These are phyloP conservation scores for Scutellaria barbata DNA, from an alignment of 257 asterid species.

Conservation along the genomic window DNA sequence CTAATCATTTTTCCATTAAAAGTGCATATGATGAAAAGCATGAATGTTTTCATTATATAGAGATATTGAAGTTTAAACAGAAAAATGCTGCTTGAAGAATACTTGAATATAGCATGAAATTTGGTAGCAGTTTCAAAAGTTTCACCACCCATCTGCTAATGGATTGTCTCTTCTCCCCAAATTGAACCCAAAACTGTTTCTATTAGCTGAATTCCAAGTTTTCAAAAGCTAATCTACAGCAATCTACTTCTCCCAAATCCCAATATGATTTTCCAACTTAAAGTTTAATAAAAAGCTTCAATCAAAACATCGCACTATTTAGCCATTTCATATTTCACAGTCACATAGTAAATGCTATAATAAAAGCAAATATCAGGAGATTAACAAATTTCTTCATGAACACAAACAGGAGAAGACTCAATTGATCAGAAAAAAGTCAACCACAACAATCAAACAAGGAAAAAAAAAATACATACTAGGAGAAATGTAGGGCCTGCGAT, in stretches of 20 bases:
- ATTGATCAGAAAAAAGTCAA: conserved; percentile 31
- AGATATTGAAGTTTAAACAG: background rate
- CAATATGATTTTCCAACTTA: background rate
- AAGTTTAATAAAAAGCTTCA: background rate
- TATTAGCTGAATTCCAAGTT: background rate
- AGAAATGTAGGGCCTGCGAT: conserved; percentile 75
- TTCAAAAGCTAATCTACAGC: conserved; percentile 10
- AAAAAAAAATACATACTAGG: conserved; percentile 53
- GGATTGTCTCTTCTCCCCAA: conserved; percentile 28
- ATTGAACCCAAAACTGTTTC: background rate
- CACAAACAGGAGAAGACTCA: background rate
- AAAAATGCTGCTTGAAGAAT: background rate
- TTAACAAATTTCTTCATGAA: background rate
- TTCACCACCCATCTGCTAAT: conserved; percentile 8
- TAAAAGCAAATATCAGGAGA: background rate
- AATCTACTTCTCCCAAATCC: background rate
- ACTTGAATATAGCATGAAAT: background rate
- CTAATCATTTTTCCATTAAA: too few relatives aligned
- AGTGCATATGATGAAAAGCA: background rate
- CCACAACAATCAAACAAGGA: background rate
- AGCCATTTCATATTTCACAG: background rate
- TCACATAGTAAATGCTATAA: background rate
- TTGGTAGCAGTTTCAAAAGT: background rate
- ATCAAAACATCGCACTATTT: background rate
- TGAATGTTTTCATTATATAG: background rate